Evolutionary conservation across 306 rosid genomes (phyloP).

Genomic region (Carpinus fangiana): DNA sequence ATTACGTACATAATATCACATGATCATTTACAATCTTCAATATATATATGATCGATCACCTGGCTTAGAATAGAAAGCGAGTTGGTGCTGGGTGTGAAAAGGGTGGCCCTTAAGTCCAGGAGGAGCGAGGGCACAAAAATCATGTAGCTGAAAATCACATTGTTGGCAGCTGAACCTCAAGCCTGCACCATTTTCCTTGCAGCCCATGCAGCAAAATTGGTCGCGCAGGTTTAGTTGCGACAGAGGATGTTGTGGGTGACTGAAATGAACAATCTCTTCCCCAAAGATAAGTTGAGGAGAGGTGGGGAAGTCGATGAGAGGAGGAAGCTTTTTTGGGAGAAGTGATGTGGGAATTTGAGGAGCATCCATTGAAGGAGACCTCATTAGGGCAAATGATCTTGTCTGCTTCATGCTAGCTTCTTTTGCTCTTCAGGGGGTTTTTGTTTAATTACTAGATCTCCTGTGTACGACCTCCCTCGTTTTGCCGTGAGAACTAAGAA

Average conservation of each 20-base stretch:
- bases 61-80: slow-evolving; percentile 62
- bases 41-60: slow-evolving; percentile 25
- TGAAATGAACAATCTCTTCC: slow-evolving; percentile 60
- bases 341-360: not conserved
- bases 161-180: slow-evolving; percentile 66
- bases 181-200: slow-evolving; percentile 82
- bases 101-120: slow-evolving; percentile 68
- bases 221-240: slow-evolving; percentile 46
- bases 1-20: too few species aligned
- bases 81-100: slow-evolving; percentile 72
- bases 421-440: slow-evolving; percentile 19
- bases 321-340: slow-evolving; percentile 28
- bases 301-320: slow-evolving; percentile 43
- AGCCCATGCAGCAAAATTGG: slow-evolving; percentile 66
- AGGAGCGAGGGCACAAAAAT: slow-evolving; percentile 83
- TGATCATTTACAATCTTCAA: too few species aligned
- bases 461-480: not conserved
- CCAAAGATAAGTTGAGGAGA: slow-evolving; percentile 65
- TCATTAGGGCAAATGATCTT: slow-evolving; percentile 34
- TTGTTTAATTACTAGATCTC: not conserved
- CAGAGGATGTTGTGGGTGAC: slow-evolving; percentile 77
- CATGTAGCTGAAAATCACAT: slow-evolving; percentile 80
- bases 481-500: slow-evolving; percentile 30
- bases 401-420: slow-evolving; percentile 27
- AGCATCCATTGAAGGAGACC: slow-evolving; percentile 34